Conservation (phyloP, 1,284 basidiomycete species). For the Vanrija sp. region DNA sequence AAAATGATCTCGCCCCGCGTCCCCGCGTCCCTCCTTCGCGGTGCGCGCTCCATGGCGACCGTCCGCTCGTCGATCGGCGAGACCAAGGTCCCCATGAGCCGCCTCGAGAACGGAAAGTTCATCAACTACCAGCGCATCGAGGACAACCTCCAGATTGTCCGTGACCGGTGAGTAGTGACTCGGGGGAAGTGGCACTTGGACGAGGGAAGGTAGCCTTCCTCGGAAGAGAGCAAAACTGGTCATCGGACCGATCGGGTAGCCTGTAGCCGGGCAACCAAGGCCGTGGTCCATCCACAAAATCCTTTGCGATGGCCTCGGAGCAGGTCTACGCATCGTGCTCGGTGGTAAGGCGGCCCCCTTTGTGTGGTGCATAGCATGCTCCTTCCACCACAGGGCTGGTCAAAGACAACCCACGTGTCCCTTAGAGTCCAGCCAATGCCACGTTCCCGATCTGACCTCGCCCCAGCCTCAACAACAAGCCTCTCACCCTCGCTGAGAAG, state of each 20-base stretch:
- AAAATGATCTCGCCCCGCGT: slow-evolving; percentile 35
- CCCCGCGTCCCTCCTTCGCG: slow-evolving; percentile 26
- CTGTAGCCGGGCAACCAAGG: too few relatives aligned
- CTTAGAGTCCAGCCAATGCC: too few relatives aligned
- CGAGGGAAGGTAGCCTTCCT: too few relatives aligned
- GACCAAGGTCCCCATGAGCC: slow-evolving; percentile 90
- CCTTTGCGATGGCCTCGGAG: too few relatives aligned
- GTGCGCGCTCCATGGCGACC: slow-evolving; percentile 41
- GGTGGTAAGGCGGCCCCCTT: too few relatives aligned
- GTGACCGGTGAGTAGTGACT: slow-evolving; percentile 60
- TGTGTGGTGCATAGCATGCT: too few relatives aligned
- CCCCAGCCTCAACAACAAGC: slow-evolving; percentile 72
- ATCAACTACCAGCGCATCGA: slow-evolving; percentile 99
- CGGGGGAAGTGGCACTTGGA: not conserved
- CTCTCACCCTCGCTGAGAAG: slow-evolving; percentile 96
- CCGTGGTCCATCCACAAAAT: too few relatives aligned
- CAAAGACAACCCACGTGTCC: not conserved
- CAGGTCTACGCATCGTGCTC: too few relatives aligned
- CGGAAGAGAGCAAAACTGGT: too few relatives aligned
- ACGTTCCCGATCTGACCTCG: not conserved
- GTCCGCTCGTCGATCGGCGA: slow-evolving; percentile 63
- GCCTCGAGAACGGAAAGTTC: slow-evolving; percentile 68
- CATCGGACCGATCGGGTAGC: too few relatives aligned
- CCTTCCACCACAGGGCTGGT: not conserved
- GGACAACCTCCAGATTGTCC: slow-evolving; percentile 83